Percentiles rank a stretch among this genome's conserved stretches.
These are phyloP conservation scores for Acacia melanoxylon DNA, from an alignment of 306 rosid genomes.

Conservation along the genomic window DNA sequence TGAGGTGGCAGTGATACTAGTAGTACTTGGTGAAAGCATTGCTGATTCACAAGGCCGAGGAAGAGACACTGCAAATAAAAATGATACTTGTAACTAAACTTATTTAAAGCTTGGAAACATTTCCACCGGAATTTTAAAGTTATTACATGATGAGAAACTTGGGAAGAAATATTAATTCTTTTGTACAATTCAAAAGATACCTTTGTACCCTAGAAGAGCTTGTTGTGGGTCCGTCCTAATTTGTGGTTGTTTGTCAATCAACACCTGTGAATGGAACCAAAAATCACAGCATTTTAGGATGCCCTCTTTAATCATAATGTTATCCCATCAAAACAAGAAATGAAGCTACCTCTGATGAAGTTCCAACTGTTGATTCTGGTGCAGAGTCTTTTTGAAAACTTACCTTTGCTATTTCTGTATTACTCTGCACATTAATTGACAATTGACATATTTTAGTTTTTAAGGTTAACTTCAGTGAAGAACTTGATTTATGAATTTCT, in stretches of 20 bases:
- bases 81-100: neutral
- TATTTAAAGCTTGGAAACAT: neutral
- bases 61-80: neutral
- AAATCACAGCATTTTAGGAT: neutral
- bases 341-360: neutral
- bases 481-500: neutral
- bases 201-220: neutral
- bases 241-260: neutral
- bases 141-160: neutral
- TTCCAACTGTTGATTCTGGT: neutral
- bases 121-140: neutral
- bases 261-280: neutral
- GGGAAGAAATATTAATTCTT: neutral
- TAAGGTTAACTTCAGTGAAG: neutral
- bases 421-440: neutral
- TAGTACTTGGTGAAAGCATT: neutral
- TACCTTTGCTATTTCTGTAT: neutral
- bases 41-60: neutral
- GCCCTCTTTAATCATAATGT: neutral
- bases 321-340: neutral
- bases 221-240: neutral
- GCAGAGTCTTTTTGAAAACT: neutral
- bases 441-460: neutral
- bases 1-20: neutral
- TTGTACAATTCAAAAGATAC: neutral